A percentile compares a stretch with the other conserved stretches of the same genome.
These are phyloP conservation scores for Lentinus brumalis DNA, from an alignment of 768 basidiomycete genomes.

Conservation along the genomic window DNA sequence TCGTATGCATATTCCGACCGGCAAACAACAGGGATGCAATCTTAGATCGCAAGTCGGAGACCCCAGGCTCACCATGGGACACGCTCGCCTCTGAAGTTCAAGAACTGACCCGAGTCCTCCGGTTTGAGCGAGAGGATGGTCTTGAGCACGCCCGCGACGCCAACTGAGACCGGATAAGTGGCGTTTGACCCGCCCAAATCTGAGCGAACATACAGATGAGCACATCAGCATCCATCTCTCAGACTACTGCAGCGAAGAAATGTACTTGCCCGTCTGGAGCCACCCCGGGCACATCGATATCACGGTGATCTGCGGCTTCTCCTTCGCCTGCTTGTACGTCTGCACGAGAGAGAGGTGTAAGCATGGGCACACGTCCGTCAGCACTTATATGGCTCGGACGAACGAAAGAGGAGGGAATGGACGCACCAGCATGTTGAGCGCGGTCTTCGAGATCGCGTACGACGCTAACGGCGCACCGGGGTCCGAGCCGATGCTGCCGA, in stretches of 20 bases:
- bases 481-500: constrained; percentile 35
- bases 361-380: too few species aligned
- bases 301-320: constrained; percentile 5
- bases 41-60: too few species aligned
- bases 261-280: constrained; percentile 13
- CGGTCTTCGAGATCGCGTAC: constrained; percentile 40
- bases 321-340: constrained; percentile 15
- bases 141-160: not conserved
- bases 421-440: constrained; percentile 42
- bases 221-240: not conserved
- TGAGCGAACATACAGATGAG: not conserved
- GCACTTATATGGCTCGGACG: too few species aligned
- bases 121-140: not conserved
- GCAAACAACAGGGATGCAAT: too few species aligned
- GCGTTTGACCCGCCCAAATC: constrained; percentile 6
- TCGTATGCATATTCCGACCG: too few species aligned
- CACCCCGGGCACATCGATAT: constrained; percentile 11
- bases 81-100: not conserved
- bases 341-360: not conserved
- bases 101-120: constrained; percentile 4
- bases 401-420: not conserved
- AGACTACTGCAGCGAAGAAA: not conserved
- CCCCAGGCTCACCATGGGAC: constrained; percentile 1
- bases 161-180: not conserved
- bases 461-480: constrained; percentile 25